phyloP scores from a whole-genome alignment of 1,284 basidiomycete genomes.

The Vanrija humicola region DNA sequence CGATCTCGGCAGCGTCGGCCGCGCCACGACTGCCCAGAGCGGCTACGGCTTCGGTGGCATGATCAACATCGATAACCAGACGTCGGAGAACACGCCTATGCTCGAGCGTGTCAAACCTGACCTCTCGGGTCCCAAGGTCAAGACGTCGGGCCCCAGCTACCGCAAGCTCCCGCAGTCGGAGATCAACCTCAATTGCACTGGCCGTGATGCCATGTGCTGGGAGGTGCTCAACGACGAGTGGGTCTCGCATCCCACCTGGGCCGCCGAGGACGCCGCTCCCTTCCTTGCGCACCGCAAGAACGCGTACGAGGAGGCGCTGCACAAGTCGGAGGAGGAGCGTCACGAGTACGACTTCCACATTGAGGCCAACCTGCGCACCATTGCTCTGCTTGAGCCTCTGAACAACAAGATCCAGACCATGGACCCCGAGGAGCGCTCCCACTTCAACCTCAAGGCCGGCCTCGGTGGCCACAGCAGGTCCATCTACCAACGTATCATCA shows the following conservation, averaged over 20 bases:
- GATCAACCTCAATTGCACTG: conserved; percentile 84
- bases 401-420: conserved; percentile 82
- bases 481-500: conserved; percentile 90
- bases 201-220: conserved; percentile 89
- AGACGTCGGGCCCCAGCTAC: conserved; percentile 79
- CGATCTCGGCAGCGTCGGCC: conserved; percentile 71
- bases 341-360: conserved; percentile 98
- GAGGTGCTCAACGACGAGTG: conserved; percentile 94
- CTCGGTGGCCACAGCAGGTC: conserved; percentile 83
- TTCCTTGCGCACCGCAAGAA: conserved; percentile 98
- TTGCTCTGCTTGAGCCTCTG: conserved; percentile 87
- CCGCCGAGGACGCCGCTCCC: conserved; percentile 86
- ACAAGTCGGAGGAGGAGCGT: conserved; percentile 95
- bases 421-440: conserved; percentile 77
- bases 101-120: conserved; percentile 59
- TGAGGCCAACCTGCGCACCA: conserved; percentile 86
- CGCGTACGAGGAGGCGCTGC: conserved; percentile 89
- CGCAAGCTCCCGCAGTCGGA: conserved; percentile 82
- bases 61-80: conserved; percentile 52
- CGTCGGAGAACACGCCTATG: conserved; percentile 57
- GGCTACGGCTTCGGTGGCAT: conserved; percentile 48
- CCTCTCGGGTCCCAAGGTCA: conserved; percentile 43
- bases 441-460: conserved; percentile 80
- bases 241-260: conserved; percentile 98
- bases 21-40: conserved; percentile 60